Percentiles rank a stretch among this genome's conserved stretches.
phyloP scores from a whole-genome alignment of 768 basidiomycete genomes.

The Collybia sp. region DNA sequence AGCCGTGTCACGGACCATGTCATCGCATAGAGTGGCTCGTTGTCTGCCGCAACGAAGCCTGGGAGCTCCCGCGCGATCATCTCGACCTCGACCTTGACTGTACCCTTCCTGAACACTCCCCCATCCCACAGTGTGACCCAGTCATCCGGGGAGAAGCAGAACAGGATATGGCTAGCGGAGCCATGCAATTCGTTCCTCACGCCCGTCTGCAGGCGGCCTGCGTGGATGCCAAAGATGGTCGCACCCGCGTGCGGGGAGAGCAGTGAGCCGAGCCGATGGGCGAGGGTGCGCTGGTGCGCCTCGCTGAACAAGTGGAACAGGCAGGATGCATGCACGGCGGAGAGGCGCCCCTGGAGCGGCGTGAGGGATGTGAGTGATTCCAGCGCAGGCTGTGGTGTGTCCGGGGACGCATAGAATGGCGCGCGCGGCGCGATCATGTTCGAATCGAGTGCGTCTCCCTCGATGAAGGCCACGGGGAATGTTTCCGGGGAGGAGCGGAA shows the following conservation, averaged over 20 bases:
- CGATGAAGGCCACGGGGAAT: slow-evolving; percentile 45
- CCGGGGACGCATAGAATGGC: slow-evolving; percentile 16
- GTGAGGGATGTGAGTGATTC: slow-evolving; percentile 33
- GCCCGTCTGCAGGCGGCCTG: slow-evolving; percentile 26
- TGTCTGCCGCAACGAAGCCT: not conserved
- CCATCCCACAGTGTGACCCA: slow-evolving; percentile 32
- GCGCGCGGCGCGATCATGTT: slow-evolving; percentile 24
- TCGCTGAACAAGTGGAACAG: slow-evolving; percentile 51
- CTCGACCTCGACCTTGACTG: slow-evolving; percentile 21
- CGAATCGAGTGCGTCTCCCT: slow-evolving; percentile 43
- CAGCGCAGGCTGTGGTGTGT: slow-evolving; percentile 18
- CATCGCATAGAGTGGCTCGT: slow-evolving; percentile 7
- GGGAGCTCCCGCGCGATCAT: slow-evolving; percentile 14
- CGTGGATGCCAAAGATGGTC: slow-evolving; percentile 39
- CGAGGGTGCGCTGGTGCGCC: slow-evolving; percentile 33
- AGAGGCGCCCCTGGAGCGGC: slow-evolving; percentile 39
- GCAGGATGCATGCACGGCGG: slow-evolving; percentile 44
- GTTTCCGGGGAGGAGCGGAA: slow-evolving; percentile 39
- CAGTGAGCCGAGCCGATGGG: slow-evolving; percentile 32
- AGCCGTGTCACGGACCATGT: slow-evolving; percentile 20
- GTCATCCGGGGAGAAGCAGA: slow-evolving; percentile 13
- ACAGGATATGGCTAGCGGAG: too few relatives aligned
- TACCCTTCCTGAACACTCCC: slow-evolving; percentile 24
- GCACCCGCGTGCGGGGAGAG: slow-evolving; percentile 40
- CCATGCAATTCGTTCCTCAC: slow-evolving; percentile 6